Evolutionary conservation across 345 rosid species (phyloP), one percentile per base, ranked within the genome.

Genomic region (Brassica juncea): DNA sequence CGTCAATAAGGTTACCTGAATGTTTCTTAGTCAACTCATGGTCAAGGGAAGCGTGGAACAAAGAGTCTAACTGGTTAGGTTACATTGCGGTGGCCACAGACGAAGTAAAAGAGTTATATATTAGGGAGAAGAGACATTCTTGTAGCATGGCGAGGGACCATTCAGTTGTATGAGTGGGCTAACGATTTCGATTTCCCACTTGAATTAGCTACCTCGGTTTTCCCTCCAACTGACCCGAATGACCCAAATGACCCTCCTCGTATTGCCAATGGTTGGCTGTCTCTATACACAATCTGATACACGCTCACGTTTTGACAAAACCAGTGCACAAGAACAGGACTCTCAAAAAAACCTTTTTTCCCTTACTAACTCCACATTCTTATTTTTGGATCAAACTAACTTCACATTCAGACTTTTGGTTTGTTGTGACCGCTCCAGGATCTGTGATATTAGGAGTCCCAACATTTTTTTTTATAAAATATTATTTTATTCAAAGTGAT

Each of bases 51-150:
- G 77, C 81, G 6, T 82, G 85, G 88, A 57, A 35, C 77, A 83
- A 27, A 19, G 82, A 84, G 54, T 84, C 88, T 4, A 67, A 70
- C 70, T 87, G 88, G 88, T 69, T 80, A 30, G 88, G 87, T 6
- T 85, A 84, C 67, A 75, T 85, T 4, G 88, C 87, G 4, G 88
- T 88, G 72, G 77, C 86, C 23, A 88, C 89, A 58, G 84, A 86
- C 21, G 84, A 86, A 68, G 91, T 86, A 4, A 85, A 75, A 57
- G 59, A 15, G 6, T 49, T 31, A 23, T 23, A 23, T 23, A 72
- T 58, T 86, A 25, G 90, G 90, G 32, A 83, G 90, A 68, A 84
- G 90, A 72, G 89, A 86, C 54, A 86, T 86, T 47, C 80, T 86
- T 70, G 76, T 87, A 68, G 75, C 89, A 2, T 86, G 90, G 90